Evolutionary conservation across 257 asterid species (phyloP).

Genomic region (Asclepias syriaca): DNA sequence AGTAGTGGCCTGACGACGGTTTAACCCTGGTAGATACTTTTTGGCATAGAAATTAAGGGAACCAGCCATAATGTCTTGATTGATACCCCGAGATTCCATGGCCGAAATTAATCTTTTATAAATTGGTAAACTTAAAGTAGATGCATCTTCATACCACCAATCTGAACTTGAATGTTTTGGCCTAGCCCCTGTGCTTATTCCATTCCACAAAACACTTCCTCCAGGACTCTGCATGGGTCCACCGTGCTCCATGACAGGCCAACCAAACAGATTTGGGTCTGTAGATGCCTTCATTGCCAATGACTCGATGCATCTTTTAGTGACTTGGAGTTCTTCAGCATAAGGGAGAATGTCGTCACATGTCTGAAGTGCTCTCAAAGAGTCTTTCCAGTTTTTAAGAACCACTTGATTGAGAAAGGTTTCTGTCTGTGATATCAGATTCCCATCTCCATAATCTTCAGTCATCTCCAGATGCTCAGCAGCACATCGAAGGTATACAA

Average conservation of each 20-base stretch:
- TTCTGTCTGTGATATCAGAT: conserved; percentile 73
- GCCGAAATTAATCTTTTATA: conserved; percentile 68
- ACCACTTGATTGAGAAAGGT: conserved; percentile 74
- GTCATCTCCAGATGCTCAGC: conserved; percentile 91
- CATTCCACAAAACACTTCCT: conserved; percentile 93
- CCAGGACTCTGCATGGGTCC: conserved; percentile 99
- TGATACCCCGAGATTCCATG: conserved; percentile 71
- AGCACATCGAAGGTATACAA: conserved; percentile 76
- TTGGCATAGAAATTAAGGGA: conserved; percentile 67
- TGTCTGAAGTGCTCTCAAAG: conserved; percentile 73
- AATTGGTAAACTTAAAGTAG: conserved; percentile 59
- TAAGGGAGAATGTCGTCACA: conserved; percentile 60
- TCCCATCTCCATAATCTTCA: conserved; percentile 86
- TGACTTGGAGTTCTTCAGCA: conserved; percentile 67
- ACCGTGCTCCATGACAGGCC: conserved; percentile 91
- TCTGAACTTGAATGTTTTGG: conserved; percentile 60
- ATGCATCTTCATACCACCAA: conserved; percentile 99
- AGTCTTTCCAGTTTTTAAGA: conserved; percentile 74
- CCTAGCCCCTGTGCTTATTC: conserved; percentile 96
- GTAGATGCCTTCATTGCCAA: conserved; percentile 73
- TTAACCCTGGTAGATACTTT: conserved; percentile 74
- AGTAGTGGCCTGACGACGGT: conserved; percentile 49
- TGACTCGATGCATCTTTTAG: conserved; percentile 72
- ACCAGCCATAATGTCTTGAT: conserved; percentile 63
- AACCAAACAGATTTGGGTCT: conserved; percentile 79